phyloP scores from a whole-genome alignment of 2,329 filamentous ascomycete species.

The Cladophialophora bantiana region DNA sequence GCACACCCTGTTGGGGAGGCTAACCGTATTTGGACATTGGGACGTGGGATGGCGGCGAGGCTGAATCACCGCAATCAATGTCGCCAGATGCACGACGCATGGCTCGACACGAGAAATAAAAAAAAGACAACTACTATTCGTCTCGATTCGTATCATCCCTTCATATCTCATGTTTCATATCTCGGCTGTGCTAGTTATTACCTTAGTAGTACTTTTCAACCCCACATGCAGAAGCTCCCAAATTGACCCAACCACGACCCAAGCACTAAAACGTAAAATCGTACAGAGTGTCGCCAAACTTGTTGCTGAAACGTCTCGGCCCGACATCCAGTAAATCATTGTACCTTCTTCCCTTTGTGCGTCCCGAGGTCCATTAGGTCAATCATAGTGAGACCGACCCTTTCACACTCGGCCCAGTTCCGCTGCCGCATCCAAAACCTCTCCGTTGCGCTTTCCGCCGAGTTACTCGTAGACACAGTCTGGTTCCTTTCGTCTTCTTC shows the following conservation, averaged over 20 bases:
- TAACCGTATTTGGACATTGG: neutral
- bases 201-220: neutral
- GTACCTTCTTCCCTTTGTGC: slow-evolving; percentile 32
- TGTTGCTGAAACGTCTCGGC: neutral
- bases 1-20: neutral
- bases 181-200: neutral
- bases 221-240: neutral
- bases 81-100: neutral
- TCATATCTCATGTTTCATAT: neutral
- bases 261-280: neutral
- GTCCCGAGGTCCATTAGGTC: slow-evolving; percentile 40
- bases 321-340: slow-evolving; percentile 2
- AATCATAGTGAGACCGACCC: slow-evolving; percentile 52
- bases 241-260: neutral
- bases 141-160: neutral
- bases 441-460: slow-evolving; percentile 44
- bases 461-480: slow-evolving; percentile 45
- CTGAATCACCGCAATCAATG: neutral
- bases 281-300: neutral
- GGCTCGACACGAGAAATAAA: no score
- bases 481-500: slow-evolving; percentile 53
- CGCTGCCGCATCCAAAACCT: slow-evolving; percentile 55
- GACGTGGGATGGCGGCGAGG: neutral
- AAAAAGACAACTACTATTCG: neutral
- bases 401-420: slow-evolving; percentile 52